These are phyloP conservation scores for Apophysomyces trapeziformis DNA, from an alignment of 371 early-diverging fungal genomes.

Conservation along the genomic window DNA sequence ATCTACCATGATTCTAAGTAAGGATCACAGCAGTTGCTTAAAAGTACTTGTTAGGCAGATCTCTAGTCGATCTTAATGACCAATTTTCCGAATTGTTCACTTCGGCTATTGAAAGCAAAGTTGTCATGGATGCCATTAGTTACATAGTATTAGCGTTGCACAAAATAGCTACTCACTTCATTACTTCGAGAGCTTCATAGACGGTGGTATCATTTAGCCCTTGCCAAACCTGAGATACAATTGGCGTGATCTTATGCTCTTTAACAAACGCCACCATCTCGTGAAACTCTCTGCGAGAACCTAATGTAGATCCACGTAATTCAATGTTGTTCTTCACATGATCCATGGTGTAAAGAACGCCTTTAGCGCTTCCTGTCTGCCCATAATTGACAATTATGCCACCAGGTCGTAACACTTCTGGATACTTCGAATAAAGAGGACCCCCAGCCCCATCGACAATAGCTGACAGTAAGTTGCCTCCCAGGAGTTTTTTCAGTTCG, in stretches of 20 bases:
- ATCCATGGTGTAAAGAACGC: conserved; percentile 54
- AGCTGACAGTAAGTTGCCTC: conserved; percentile 52
- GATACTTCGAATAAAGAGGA: conserved; percentile 46
- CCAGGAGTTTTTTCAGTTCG: conserved; percentile 50
- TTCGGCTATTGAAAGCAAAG: neutral
- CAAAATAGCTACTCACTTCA: conserved; percentile 44
- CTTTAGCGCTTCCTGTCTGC: conserved; percentile 55
- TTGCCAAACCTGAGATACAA: conserved; percentile 63
- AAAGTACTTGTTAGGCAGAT: no score
- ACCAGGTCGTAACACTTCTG: conserved; percentile 50
- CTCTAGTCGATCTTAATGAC: conserved; percentile 2
- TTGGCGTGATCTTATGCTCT: conserved; percentile 60
- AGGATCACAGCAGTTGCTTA: no score
- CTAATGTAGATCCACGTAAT: conserved; percentile 68
- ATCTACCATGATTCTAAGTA: no score
- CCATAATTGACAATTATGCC: conserved; percentile 67
- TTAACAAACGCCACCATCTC: conserved; percentile 67
- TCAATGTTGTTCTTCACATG: conserved; percentile 63
- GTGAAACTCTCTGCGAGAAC: conserved; percentile 64
- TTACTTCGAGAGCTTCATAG: conserved; percentile 58
- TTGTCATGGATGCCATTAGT: neutral
- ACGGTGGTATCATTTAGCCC: conserved; percentile 50
- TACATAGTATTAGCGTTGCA: no score
- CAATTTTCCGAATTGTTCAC: conserved; percentile 14
- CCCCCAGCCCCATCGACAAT: conserved; percentile 79